Evolutionary conservation across 257 asterid species (phyloP), one percentile per base, ranked within the genome.

Genomic region (Forsythia viridissima): DNA sequence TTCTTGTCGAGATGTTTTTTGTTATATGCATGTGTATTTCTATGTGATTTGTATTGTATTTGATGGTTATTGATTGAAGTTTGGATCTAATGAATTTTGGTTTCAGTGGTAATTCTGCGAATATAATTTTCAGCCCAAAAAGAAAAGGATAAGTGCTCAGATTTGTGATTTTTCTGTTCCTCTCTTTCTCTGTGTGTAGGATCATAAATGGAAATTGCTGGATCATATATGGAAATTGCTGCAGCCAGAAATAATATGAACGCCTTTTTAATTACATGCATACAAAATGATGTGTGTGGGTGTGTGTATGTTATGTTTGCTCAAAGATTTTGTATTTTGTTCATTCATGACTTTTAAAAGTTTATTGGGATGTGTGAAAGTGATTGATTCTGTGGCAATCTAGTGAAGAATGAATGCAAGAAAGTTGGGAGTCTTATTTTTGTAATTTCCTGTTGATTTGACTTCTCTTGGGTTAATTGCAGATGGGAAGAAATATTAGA

Each of bases 11-110:
- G 46, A 16, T 11, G 11, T 8, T 57, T 52, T 1, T 73, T 48
- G 55, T 55, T 5, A 16, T 52, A 18, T 52, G 63, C 12, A 74
- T 79, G 70, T n/a, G 18, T 39, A 34, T 41, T 9, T 30, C 42
- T 46, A 59, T n/a, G 3, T 21, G 44, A 6, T 44, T 38, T 37
- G 10, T 42, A 10, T 1, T 34, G 13, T 52, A 18, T 52, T 21
- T 55, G 5, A 55, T 55, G 63, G 8, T 55, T 55, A 16, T 55
- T 30, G 67, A 36, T 55, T 71, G 46, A 20, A 66, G 65, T 67
- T 41, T 59, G 78, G 86, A 86, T 86, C 85, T 77, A 80, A 42
- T 43, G 21, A 76, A 38, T 79, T 83, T 70, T 79, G 11, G 43
- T 78, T 43, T 21, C 13, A 57, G 57, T 70, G 71, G 68, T 13